phyloP scores from a whole-genome alignment of 768 basidiomycete species.

The Macrolepiota albuminosa region DNA sequence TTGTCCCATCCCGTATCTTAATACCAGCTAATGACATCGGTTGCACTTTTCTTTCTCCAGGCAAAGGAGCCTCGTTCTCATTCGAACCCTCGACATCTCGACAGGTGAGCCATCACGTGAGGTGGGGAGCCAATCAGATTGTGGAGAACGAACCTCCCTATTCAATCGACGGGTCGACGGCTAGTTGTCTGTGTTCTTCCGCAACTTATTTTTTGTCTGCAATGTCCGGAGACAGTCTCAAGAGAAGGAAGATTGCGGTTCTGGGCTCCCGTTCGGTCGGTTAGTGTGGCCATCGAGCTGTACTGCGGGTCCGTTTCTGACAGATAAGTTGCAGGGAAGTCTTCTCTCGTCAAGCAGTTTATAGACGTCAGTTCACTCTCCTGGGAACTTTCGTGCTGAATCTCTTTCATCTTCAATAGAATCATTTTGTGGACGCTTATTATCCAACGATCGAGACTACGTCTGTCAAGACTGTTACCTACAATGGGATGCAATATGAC shows the following conservation, averaged over 20 bases:
- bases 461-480: conserved; percentile 77
- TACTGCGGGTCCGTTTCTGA: neutral
- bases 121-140: conserved; percentile 11
- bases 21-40: neutral
- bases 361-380: conserved; percentile 48
- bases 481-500: conserved; percentile 88
- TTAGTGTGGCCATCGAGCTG: conserved; percentile 31
- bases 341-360: conserved; percentile 91
- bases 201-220: conserved; percentile 5
- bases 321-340: conserved; percentile 64
- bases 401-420: conserved; percentile 25
- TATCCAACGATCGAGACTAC: conserved; percentile 95
- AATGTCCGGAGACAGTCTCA: conserved; percentile 37
- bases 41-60: neutral
- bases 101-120: conserved; percentile 7
- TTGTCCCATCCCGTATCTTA: neutral
- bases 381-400: neutral
- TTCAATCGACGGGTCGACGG: conserved; percentile 1
- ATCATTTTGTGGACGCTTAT: conserved; percentile 87
- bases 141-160: conserved; percentile 7
- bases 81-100: neutral
- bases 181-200: conserved; percentile 10
- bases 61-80: neutral
- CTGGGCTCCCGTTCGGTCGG: conserved; percentile 89
- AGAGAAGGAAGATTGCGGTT: conserved; percentile 86